Percentiles rank a stretch among this genome's conserved stretches.
Conservation (phyloP, 1,284 basidiomycete genomes). For the Ganoderma boninense region DNA sequence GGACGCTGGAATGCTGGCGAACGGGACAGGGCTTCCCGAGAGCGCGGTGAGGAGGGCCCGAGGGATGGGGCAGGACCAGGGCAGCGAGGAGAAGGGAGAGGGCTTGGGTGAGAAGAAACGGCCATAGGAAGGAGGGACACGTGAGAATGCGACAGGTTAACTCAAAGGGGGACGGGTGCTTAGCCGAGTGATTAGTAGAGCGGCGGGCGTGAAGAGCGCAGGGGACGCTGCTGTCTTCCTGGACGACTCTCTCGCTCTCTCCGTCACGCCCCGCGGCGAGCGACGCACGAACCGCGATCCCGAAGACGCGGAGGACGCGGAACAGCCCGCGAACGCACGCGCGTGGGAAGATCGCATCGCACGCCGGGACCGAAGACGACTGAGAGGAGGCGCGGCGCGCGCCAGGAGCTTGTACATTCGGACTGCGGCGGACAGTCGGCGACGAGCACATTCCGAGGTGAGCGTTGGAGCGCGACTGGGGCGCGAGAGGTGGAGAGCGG, state of each 20-base stretch:
- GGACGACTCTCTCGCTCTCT: background rate
- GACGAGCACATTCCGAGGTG: conserved; percentile 1
- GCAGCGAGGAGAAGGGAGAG: background rate
- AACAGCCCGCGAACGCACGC: background rate
- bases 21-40: background rate
- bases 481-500: background rate
- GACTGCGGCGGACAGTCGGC: background rate
- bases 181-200: conserved; percentile 1
- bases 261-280: background rate
- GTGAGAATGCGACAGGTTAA: conserved; percentile 15
- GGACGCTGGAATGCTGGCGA: background rate
- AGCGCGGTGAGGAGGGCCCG: conserved; percentile 17
- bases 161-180: conserved; percentile 4
- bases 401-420: background rate
- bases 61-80: conserved; percentile 12
- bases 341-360: conserved; percentile 6
- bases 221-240: conserved; percentile 2
- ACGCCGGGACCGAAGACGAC: background rate
- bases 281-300: background rate
- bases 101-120: conserved; percentile 20
- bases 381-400: conserved; percentile 6
- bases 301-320: background rate
- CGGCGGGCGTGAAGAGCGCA: background rate
- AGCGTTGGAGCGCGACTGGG: conserved; percentile 5
- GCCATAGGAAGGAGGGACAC: conserved; percentile 18